Percentiles rank a stretch among this genome's conserved stretches.
Conservation (phyloP, 164 flowering plant species). For the Stephania cephalantha region DNA sequence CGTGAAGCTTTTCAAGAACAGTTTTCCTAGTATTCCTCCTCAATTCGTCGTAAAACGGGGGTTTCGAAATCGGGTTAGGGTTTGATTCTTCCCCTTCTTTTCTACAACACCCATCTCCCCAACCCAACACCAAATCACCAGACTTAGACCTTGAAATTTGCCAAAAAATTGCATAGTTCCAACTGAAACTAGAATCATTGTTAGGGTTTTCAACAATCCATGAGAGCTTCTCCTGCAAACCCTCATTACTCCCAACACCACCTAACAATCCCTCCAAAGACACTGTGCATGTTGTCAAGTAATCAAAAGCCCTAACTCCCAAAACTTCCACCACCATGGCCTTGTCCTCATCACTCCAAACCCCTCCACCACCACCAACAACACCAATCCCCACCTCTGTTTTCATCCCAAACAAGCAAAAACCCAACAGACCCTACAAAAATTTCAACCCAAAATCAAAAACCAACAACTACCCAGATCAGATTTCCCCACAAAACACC, state of each 20-base stretch:
- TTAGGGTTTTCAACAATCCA: constrained; percentile 80
- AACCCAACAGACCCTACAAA: constrained; percentile 4
- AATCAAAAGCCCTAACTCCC: constrained; percentile 62
- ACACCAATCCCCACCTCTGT: constrained; percentile 27
- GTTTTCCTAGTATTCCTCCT: constrained; percentile 77
- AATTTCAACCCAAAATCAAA: not conserved
- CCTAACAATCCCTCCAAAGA: constrained; percentile 45
- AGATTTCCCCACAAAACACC: not conserved
- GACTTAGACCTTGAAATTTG: constrained; percentile 66
- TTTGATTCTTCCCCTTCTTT: constrained; percentile 60
- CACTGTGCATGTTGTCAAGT: constrained; percentile 48
- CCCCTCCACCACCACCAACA: constrained; percentile 27
- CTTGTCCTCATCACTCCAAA: constrained; percentile 66
- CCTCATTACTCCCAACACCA: constrained; percentile 47
- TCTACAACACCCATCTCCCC: constrained; percentile 96
- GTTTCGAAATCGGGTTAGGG: constrained; percentile 21
- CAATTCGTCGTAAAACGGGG: constrained; percentile 45
- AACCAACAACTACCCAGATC: not conserved
- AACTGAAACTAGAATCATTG: constrained; percentile 50
- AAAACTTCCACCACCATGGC: constrained; percentile 57
- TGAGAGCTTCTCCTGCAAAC: constrained; percentile 71
- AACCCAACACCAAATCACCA: constrained; percentile 70
- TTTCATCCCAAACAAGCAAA: constrained; percentile 11
- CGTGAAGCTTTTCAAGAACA: constrained; percentile 74
- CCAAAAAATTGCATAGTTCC: constrained; percentile 97